Evolutionary conservation across 768 basidiomycete species (phyloP), one percentile per base, ranked within the genome.

Genomic region (Coprinopsis strossmayeri): DNA sequence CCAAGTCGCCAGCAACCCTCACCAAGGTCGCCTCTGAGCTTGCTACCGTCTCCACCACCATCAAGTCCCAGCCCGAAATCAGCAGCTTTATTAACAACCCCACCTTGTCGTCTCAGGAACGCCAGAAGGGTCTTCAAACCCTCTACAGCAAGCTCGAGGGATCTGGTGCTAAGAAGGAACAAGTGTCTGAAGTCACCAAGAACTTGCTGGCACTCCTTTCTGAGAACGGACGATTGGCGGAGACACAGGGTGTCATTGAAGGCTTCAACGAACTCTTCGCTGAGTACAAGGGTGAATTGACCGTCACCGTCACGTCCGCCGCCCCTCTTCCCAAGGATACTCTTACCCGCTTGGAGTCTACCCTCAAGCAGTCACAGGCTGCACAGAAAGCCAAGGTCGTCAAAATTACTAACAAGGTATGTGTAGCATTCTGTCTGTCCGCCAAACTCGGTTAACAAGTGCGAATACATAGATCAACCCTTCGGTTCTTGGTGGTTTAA

Each of bases 391-490:
- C 91, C 28, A 98, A 97, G 74, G 73, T 80, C 13, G 63, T 99
- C 57, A 94, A 93, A 69, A 67, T 99, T 49, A 74, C 80, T 53
- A 96, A 98, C 80, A 94, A 94, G 81, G 92, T 87, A 55, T 52
- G n/a, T n/a, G n/a, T n/a, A 76, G 60, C 2, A 2, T 35, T 21
- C 52, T 34, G 27, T 17, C 23, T 51, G 34, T 34, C 45, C 21
- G 7, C 43, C 13, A n/a, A 21, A 28, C 13, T 13, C 15, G 2
- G 2, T 18, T 50, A 50, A 18, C 26, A 34, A 24, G n/a, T n/a
- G n/a, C n/a, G n/a, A n/a, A n/a, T n/a, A n/a, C n/a, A n/a, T 52
- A 95, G 92, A 87, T 97, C 61, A 93, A 97, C 74, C 83, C 92
- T 37, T 71, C 81, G n/a, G 73, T 97, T 49, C 69, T 98, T 53